Percentiles rank a stretch among this genome's conserved stretches.
Conservation (phyloP, 805 yeast genomes). For the Ogataea allantospora region DNA sequence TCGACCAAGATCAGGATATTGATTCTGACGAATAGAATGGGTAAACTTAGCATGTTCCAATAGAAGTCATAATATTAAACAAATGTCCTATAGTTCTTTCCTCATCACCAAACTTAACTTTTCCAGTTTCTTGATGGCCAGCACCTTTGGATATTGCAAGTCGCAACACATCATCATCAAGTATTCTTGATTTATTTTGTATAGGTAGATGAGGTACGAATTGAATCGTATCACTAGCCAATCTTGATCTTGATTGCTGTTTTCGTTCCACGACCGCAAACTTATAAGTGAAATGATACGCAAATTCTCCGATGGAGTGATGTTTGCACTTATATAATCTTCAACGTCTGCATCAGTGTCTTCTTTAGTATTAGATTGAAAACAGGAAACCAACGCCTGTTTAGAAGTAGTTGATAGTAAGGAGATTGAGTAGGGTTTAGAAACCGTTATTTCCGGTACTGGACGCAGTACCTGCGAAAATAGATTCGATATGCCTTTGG, state of each 20-base stretch:
- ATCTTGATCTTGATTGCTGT: conserved; percentile 5
- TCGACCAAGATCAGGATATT: conserved; percentile 23
- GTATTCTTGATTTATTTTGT: conserved; percentile 23
- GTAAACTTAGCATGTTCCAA: conserved; percentile 8
- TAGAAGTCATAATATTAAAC: conserved; percentile 3
- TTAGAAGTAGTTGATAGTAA: conserved; percentile 28
- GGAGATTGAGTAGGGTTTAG: conserved; percentile 31
- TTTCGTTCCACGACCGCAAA: conserved; percentile 29
- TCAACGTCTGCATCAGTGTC: conserved; percentile 11
- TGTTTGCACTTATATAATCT: conserved; percentile 30
- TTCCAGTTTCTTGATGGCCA: conserved; percentile 30
- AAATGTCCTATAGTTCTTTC: conserved; percentile 7
- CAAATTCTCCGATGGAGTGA: conserved; percentile 32
- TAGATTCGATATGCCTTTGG: conserved; percentile 27
- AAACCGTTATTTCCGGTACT: conserved; percentile 23
- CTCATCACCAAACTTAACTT: conserved; percentile 12
- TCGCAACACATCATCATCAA: conserved; percentile 31
- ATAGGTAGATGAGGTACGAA: conserved; percentile 24
- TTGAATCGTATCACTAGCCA: conserved; percentile 31
- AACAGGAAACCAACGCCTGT: conserved; percentile 33
- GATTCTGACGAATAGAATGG: conserved; percentile 11
- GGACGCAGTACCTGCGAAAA: conserved; percentile 30
- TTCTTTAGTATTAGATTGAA: conserved; percentile 9
- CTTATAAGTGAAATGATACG: conserved; percentile 31
- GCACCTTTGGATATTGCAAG: conserved; percentile 28